Evolutionary conservation across 108 stramenopile species (phyloP), one percentile per base, ranked within the genome.

Genomic region (Nitzschia putrida): DNA sequence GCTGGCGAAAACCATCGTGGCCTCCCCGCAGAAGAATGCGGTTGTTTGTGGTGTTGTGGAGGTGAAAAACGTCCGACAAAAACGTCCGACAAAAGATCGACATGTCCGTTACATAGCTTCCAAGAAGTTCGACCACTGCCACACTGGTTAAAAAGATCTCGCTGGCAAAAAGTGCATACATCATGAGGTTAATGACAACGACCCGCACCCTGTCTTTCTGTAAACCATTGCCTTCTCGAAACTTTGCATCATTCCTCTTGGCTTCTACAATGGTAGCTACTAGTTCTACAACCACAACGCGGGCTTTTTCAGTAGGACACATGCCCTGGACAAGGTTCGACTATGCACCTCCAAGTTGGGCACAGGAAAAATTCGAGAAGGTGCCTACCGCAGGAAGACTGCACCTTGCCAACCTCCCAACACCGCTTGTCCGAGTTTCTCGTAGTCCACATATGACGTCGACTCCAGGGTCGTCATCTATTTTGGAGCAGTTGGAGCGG

Each of bases 331-430:
- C 7, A 14, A 26, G 67, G 9, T 68, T 40, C 23, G 54, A 56
- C 16, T 89, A 86, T 51, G 61, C 57, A 22, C 85, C 77, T 51
- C 88, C 88, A 2, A 11, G 18, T 26, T 89, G 84, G 85, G 77
- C 80, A 40, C 57, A 55, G 4, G 68, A 43, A 20, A 26, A 23
- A 14, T 70, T 79, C 23, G 13, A 53, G 0, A 54, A 68, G 18
- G 25, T 54, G 2, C 80, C 75, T 2, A 45, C 37, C 21, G 16
- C 77, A 44, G 76, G 80, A 25, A 78, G 91, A 6, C 71, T 92
- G 9, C 64, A 60, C 11, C 64, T 92, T 53, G 86, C 85, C 24
- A 85, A 92, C 74, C 56, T 92, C n/a, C 91, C 91, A 0, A 89
- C 91, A 7, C 91, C 90, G 3, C 58, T 79, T 64, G 69, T 76